Conservation (phyloP, 768 basidiomycete genomes). For the Leucocoprinus birnbaumii region DNA sequence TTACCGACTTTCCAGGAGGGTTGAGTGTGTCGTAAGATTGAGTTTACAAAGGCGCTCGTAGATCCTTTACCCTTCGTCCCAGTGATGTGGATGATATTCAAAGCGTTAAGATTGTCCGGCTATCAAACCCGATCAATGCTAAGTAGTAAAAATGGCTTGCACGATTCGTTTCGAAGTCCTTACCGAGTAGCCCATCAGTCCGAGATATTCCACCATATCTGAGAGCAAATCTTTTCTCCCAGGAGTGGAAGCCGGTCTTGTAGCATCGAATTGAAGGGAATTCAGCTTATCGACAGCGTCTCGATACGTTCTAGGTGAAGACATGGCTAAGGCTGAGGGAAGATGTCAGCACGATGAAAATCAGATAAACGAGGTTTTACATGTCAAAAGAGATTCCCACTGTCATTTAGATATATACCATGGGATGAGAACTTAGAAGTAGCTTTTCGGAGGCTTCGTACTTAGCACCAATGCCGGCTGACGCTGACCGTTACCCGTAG, state of each 20-base stretch:
- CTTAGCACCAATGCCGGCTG: too few species aligned
- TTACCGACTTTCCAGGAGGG: slow-evolving; percentile 82
- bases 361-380: too few species aligned
- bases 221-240: slow-evolving; percentile 66
- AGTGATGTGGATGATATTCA: slow-evolving; percentile 95
- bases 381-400: slow-evolving; percentile 14
- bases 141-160: slow-evolving; percentile 16
- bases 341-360: slow-evolving; percentile 4
- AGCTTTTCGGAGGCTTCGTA: too few species aligned
- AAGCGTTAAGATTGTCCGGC: slow-evolving; percentile 78
- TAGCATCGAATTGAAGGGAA: slow-evolving; percentile 88
- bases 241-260: slow-evolving; percentile 78
- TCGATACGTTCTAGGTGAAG: slow-evolving; percentile 55
- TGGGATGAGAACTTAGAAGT: too few species aligned
- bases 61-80: slow-evolving; percentile 99
- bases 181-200: slow-evolving; percentile 84
- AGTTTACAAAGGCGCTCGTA: slow-evolving; percentile 90
- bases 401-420: too few species aligned
- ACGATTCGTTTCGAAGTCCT: slow-evolving; percentile 19
- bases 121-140: slow-evolving; percentile 29
- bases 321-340: slow-evolving; percentile 42
- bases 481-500: too few species aligned
- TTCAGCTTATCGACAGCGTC: slow-evolving; percentile 76
- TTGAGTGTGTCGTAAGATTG: slow-evolving; percentile 69
- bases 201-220: slow-evolving; percentile 89